Conservation (phyloP, 108 stramenopile genomes). For the Conticribra weissflogii region DNA sequence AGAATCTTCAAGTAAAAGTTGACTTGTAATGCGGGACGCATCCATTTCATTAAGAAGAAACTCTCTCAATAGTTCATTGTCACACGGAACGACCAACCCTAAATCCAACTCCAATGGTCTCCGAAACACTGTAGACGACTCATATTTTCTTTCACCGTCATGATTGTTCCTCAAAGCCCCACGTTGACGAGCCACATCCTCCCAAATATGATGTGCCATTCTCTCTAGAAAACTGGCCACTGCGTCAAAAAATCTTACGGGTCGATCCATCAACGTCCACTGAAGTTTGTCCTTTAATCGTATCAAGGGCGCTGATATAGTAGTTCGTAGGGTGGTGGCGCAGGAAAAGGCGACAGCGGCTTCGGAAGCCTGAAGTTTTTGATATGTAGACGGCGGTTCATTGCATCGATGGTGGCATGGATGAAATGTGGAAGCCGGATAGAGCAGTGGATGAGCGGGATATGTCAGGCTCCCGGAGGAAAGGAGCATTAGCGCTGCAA, state of each 20-base stretch:
- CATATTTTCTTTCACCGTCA: slow-evolving; percentile 10
- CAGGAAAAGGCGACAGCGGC: slow-evolving; percentile 21
- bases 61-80: background rate
- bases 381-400: background rate
- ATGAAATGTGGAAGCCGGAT: background rate
- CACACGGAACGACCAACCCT: slow-evolving; percentile 30
- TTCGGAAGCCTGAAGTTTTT: background rate
- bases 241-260: background rate
- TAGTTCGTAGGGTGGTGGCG: slow-evolving; percentile 27
- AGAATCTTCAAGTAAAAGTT: no score
- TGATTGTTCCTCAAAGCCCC: slow-evolving; percentile 1
- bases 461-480: background rate
- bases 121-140: background rate
- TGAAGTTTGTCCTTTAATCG: slow-evolving; percentile 1
- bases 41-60: slow-evolving; percentile 10
- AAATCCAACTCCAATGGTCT: slow-evolving; percentile 36
- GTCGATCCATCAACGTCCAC: no score
- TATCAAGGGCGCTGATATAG: slow-evolving; percentile 13
- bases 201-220: slow-evolving; percentile 22
- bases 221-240: slow-evolving; percentile 10
- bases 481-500: background rate
- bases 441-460: background rate
- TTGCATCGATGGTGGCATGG: background rate
- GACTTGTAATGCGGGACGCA: no score
- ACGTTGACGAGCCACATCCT: slow-evolving; percentile 20